phyloP scores from a whole-genome alignment of 768 basidiomycete species.

The Gymnopilus dilepis region DNA sequence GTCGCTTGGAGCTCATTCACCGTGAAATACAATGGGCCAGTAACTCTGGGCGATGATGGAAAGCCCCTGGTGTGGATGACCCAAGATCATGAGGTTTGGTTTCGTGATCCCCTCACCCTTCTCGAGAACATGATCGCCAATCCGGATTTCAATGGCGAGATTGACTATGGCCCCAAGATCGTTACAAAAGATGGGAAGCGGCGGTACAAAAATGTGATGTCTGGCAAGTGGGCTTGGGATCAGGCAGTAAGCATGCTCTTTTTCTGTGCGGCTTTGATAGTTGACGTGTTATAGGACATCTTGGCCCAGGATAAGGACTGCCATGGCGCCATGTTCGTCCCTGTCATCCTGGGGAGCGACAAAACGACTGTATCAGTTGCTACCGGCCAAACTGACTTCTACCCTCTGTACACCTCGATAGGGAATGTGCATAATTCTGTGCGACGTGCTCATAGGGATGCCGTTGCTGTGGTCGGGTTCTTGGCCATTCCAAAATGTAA shows the following conservation, averaged over 20 bases:
- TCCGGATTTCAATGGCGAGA: slow-evolving; percentile 30
- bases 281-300: slow-evolving; percentile 6
- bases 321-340: slow-evolving; percentile 22
- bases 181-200: slow-evolving; percentile 20
- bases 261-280: not conserved
- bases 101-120: slow-evolving; percentile 23
- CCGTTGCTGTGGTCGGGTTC: slow-evolving; percentile 14
- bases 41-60: slow-evolving; percentile 14
- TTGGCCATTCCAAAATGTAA: slow-evolving; percentile 20
- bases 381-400: slow-evolving; percentile 17
- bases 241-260: slow-evolving; percentile 25
- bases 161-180: slow-evolving; percentile 30
- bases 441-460: slow-evolving; percentile 15
- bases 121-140: slow-evolving; percentile 27
- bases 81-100: slow-evolving; percentile 30
- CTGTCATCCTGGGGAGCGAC: slow-evolving; percentile 26
- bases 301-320: slow-evolving; percentile 16
- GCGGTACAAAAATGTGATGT: slow-evolving; percentile 35
- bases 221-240: slow-evolving; percentile 39
- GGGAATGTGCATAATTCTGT: slow-evolving; percentile 18
- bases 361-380: slow-evolving; percentile 24
- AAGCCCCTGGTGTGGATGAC: slow-evolving; percentile 9
- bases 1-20: slow-evolving; percentile 7
- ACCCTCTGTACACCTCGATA: slow-evolving; percentile 15
- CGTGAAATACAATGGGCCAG: not conserved